Evolutionary conservation across 345 rosid genomes (phyloP).

Genomic region (Populus pruinosa): DNA sequence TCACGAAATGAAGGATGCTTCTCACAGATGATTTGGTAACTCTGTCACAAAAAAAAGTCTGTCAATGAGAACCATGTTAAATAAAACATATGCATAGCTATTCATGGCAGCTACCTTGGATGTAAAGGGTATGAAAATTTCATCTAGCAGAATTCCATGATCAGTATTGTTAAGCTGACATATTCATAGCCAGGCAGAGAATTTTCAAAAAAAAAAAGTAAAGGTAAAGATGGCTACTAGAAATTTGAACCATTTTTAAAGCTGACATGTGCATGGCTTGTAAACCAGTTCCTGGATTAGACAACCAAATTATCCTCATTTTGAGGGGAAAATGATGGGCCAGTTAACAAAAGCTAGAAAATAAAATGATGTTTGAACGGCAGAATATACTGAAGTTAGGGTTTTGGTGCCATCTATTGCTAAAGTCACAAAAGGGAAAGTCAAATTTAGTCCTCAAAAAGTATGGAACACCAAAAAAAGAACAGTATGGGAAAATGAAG

Average conservation of each 20-base stretch:
- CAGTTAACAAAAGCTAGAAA: not conserved
- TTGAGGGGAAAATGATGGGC: not conserved
- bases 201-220: no score
- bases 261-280: not conserved
- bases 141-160: no score
- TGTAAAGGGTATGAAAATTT: no score
- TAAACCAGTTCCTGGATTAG: not conserved
- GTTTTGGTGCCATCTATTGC: no score
- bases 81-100: not conserved
- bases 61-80: conserved; percentile 10
- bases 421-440: no score
- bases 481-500: not conserved
- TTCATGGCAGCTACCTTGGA: no score
- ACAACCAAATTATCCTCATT: not conserved
- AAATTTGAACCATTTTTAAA: not conserved
- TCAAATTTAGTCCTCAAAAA: no score
- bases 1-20: conserved; percentile 90
- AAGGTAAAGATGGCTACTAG: not conserved
- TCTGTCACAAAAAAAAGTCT: conserved; percentile 42
- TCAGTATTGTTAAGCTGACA: no score
- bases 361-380: not conserved
- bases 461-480: not conserved
- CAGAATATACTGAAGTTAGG: not conserved
- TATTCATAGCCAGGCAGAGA: no score
- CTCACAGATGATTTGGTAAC: conserved; percentile 83